phyloP scores from a whole-genome alignment of 1,284 basidiomycete genomes.

The Sanghuangporus sanghuang region DNA sequence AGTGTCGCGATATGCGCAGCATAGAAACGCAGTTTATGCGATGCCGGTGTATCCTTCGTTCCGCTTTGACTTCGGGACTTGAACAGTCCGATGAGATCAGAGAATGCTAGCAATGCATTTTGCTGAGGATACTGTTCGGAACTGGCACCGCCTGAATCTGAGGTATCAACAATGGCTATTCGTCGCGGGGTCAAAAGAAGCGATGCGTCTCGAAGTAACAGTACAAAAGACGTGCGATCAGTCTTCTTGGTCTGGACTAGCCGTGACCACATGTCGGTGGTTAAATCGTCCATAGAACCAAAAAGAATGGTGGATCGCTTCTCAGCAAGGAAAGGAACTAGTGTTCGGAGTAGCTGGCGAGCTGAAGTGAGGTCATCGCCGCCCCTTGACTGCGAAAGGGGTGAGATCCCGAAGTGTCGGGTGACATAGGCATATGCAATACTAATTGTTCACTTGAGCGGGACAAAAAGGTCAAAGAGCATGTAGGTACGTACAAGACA shows the following conservation, averaged over 20 bases:
- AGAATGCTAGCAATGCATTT: conserved; percentile 42
- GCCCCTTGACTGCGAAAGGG: conserved; percentile 37
- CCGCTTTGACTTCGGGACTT: not conserved
- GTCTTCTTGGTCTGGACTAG: conserved; percentile 6
- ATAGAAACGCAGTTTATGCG: conserved; percentile 54
- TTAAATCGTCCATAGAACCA: conserved; percentile 40
- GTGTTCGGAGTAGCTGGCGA: conserved; percentile 39
- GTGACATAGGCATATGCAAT: conserved; percentile 61
- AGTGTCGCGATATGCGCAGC: conserved; percentile 44
- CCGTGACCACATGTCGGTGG: conserved; percentile 56
- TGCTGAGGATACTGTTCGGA: conserved; percentile 34
- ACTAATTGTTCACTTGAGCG: conserved; percentile 30
- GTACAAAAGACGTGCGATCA: conserved; percentile 39
- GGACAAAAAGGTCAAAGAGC: not conserved
- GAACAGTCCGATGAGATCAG: conserved; percentile 44
- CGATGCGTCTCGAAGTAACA: conserved; percentile 51
- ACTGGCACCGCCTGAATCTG: not conserved
- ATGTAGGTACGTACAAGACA: conserved; percentile 46
- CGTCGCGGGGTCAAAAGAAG: conserved; percentile 43
- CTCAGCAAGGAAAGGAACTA: conserved; percentile 59
- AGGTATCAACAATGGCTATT: conserved; percentile 30
- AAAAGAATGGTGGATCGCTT: conserved; percentile 48
- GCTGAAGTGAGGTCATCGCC: conserved; percentile 42
- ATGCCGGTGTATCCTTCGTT: conserved; percentile 6
- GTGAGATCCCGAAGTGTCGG: conserved; percentile 53